These are phyloP conservation scores for Lachancea nothofagi DNA, from an alignment of 805 yeast genomes.

Conservation along the genomic window DNA sequence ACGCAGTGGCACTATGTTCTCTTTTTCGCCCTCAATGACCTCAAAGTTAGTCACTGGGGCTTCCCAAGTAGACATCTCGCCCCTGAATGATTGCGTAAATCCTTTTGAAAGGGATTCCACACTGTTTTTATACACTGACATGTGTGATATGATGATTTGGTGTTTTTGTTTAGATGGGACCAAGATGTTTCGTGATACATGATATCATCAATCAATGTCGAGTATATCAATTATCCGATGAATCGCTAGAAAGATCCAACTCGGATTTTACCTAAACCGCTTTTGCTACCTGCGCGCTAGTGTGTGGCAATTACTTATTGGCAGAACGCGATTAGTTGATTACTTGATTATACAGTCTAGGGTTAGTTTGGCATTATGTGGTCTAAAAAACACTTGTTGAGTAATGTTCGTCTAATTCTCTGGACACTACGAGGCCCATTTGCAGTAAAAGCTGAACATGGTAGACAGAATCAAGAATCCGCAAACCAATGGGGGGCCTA, in stretches of 20 bases:
- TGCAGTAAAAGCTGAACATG: constrained; percentile 50
- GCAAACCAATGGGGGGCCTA: constrained; percentile 86
- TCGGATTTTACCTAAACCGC: too few relatives aligned
- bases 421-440: constrained; percentile 3
- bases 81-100: not conserved
- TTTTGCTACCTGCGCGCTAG: too few relatives aligned
- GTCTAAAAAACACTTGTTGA: too few relatives aligned
- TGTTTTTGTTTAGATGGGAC: not conserved
- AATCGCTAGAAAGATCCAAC: too few relatives aligned
- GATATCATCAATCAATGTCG: too few relatives aligned
- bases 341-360: too few relatives aligned
- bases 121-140: not conserved
- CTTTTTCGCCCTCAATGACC: constrained; percentile 60
- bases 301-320: too few relatives aligned
- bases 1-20: constrained; percentile 60
- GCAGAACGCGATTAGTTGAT: too few relatives aligned
- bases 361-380: too few relatives aligned
- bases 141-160: not conserved
- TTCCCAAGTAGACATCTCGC: constrained; percentile 3
- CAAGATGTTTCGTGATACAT: too few relatives aligned
- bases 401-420: too few relatives aligned
- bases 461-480: constrained; percentile 65
- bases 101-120: not conserved
- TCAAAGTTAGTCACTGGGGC: constrained; percentile 33
- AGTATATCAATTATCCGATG: too few relatives aligned